phyloP scores from a whole-genome alignment of 768 basidiomycete species.

The Auriculariales sp. region DNA sequence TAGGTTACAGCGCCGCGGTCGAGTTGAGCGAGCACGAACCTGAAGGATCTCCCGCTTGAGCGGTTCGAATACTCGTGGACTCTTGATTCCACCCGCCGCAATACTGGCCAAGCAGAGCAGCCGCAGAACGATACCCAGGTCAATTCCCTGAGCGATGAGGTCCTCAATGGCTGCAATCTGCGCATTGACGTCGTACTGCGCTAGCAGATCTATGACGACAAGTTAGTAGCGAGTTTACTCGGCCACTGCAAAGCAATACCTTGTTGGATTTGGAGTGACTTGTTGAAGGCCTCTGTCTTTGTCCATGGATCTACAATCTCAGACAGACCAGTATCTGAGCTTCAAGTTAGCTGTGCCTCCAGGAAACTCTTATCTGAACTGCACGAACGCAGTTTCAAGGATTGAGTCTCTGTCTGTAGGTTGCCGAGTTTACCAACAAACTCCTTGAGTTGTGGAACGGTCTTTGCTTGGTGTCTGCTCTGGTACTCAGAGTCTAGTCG shows the following conservation, averaged over 20 bases:
- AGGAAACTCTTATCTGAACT: not conserved
- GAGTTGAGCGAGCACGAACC: conserved; percentile 23
- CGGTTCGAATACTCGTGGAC: conserved; percentile 68
- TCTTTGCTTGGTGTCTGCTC: conserved; percentile 79
- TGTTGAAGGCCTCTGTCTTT: conserved; percentile 76
- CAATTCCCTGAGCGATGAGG: conserved; percentile 73
- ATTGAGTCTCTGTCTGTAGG: conserved; percentile 82
- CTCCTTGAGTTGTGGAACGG: conserved; percentile 78
- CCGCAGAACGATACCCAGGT: conserved; percentile 64
- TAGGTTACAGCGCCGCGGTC: conserved; percentile 28
- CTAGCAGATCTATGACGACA: conserved; percentile 60
- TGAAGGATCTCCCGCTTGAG: conserved; percentile 89
- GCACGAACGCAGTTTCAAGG: conserved; percentile 70
- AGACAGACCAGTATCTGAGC: conserved; percentile 81
- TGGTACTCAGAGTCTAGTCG: conserved; percentile 88
- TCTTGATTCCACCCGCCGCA: conserved; percentile 75
- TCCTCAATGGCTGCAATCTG: conserved; percentile 87
- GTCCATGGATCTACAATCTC: conserved; percentile 81
- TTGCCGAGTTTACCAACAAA: conserved; percentile 94
- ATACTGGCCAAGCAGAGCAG: conserved; percentile 79
- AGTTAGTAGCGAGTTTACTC: not conserved
- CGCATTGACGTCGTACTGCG: conserved; percentile 69
- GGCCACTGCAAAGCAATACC: conserved; percentile 30
- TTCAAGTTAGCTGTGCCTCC: conserved; percentile 3
- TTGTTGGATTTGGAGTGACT: conserved; percentile 88